Evolutionary conservation across 768 basidiomycete genomes (phyloP), one percentile per base, ranked within the genome.

Genomic region (Stropharia rugosoannulata): DNA sequence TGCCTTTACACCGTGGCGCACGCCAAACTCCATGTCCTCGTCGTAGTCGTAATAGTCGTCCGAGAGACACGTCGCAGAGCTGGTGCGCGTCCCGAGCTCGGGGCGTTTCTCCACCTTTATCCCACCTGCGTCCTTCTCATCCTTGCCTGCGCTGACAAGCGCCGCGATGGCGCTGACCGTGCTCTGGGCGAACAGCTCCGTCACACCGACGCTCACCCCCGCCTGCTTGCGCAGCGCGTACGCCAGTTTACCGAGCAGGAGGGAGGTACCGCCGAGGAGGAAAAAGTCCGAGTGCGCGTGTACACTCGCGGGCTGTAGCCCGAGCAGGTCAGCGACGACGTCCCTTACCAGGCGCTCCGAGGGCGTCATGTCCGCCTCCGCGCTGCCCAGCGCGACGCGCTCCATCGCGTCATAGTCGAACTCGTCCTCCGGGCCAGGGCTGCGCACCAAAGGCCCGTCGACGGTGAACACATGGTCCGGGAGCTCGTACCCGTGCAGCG

Each of bases 201-300:
- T 63, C 22, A 79, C 70, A 15, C 66, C 68, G 27, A 80, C 49
- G 37, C 62, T 69, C 25, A 68, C 71, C 18, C 74, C 74, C 16
- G 70, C 71, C 56, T 68, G 70, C 53, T 74, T 72, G 7, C 78
- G 73, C 43, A 79, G 67, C 39, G 66, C 64, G 54, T 78, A 70
- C n/a, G 73, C 67, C 11, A 80, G 70, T 45, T 78, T 73, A n/a
- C 79, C 79, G 11, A 79, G 71, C 9, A 79, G 68, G 1, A 79
- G 64, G 3, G 78, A 79, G 58, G 71, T 76, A n/a, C 76, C 76
- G 37, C 76, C 76, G 25, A 78, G 62, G 1, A 77, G 55, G 60
- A 78, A 78, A 60, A 78, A 78, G 54, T 78, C 76, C 4, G 75
- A 73, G n/a, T 70, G 66, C 42, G 59, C 51, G 6, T 59, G 63